Conservation (phyloP, 1,284 basidiomycete species). For the Sutorius eximius region DNA sequence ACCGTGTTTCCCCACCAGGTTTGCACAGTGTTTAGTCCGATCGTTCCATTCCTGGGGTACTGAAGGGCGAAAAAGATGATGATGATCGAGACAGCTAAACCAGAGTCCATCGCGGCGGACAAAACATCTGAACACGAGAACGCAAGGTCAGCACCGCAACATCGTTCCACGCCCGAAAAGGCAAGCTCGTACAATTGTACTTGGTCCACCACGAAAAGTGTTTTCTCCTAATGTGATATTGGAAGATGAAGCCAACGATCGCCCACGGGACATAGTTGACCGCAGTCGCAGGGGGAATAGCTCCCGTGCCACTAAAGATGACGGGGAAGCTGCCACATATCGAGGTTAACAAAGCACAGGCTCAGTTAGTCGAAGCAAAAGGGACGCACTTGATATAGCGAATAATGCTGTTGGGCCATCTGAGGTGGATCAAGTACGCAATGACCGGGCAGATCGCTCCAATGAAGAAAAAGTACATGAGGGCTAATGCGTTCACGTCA, state of each 20-base stretch:
- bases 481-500: constrained; percentile 13
- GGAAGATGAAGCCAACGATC: constrained; percentile 53
- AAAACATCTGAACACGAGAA: constrained; percentile 40
- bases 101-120: constrained; percentile 50
- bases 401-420: constrained; percentile 44
- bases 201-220: constrained; percentile 56
- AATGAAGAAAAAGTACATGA: constrained; percentile 58
- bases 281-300: constrained; percentile 52
- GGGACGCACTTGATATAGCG: constrained; percentile 45
- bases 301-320: constrained; percentile 50
- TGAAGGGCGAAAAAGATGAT: constrained; percentile 71
- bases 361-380: too few species aligned
- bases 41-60: constrained; percentile 61
- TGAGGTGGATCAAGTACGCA: constrained; percentile 40
- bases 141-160: not conserved
- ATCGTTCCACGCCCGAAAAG: too few species aligned
- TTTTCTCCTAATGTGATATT: constrained; percentile 49
- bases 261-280: constrained; percentile 50
- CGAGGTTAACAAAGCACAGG: not conserved
- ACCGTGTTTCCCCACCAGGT: constrained; percentile 75
- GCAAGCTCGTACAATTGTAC: constrained; percentile 47
- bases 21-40: constrained; percentile 55
- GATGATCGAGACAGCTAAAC: constrained; percentile 53
- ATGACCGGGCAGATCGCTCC: constrained; percentile 49
- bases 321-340: constrained; percentile 43